Evolutionary conservation across 2,329 filamentous ascomycete species (phyloP).

Genomic region (Trichoderma simmonsii): DNA sequence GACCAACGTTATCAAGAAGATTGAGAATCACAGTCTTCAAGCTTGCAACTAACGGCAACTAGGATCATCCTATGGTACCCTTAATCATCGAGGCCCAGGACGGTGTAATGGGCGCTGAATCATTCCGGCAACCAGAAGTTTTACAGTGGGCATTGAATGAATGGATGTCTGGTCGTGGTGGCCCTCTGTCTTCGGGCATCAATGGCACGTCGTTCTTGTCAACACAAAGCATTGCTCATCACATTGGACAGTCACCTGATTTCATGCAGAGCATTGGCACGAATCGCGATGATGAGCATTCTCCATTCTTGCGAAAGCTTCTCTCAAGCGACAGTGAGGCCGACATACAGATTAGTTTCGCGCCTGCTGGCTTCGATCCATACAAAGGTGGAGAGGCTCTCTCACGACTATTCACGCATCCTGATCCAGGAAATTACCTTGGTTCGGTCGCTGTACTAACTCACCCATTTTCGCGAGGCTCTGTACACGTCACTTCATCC

Average conservation of each 20-base stretch:
- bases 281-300: background rate
- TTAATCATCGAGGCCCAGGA: conserved; percentile 41
- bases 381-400: background rate
- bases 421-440: background rate
- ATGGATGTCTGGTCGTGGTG: conserved; percentile 39
- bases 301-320: background rate
- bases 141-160: conserved; percentile 28
- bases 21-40: background rate
- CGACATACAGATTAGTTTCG: background rate
- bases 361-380: background rate
- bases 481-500: background rate
- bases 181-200: conserved; percentile 21
- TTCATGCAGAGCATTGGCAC: background rate
- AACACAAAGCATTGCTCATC: background rate
- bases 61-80: conserved; percentile 42
- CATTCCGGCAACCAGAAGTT: background rate
- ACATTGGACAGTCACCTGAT: background rate
- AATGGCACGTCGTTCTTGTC: background rate
- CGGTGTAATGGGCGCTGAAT: background rate
- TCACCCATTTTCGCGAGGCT: background rate
- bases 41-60: background rate
- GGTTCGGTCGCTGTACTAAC: background rate
- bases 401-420: background rate
- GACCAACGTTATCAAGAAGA: background rate
- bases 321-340: background rate